Base-by-base conservation (phyloP, 2,329 filamentous ascomycete species). In the Colletotrichum sp. region DNA sequence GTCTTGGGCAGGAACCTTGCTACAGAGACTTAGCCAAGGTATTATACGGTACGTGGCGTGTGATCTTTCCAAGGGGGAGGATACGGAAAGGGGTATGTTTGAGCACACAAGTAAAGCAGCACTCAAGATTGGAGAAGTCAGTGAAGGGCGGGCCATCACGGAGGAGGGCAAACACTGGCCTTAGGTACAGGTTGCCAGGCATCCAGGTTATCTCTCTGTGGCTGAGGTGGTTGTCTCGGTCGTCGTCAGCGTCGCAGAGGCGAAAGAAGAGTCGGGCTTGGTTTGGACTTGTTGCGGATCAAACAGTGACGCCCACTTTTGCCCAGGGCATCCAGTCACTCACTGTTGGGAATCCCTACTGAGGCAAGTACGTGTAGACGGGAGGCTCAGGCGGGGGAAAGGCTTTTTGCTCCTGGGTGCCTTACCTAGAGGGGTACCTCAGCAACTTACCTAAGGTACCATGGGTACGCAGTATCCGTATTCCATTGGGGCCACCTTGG, bases 281-380 rank as follows among this genome's bases (percentile, higher is more conserved):
- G 72, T 74, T 77, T 77, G 73, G 71, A 75, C 71, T 75, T 73
- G 75, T 71, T 71, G 76, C 75, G 69, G 71, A 77, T 77, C 76
- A 77, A 71, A 77, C 75, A 69, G 61, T 32, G 59, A 63, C 16
- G n/a, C 52, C 72, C 68, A 65, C 68, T 71, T 71, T 71, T 66
- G 26, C 16, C 32, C 59, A 34, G 58, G 58, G 28, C 58, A 28
- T 58, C 55, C 21, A 58, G 21, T 58, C 55, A 28, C 55, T 13
- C 55, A 28, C 55, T 58, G 21, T 26, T 28, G 26, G 55, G 21
- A 58, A 24, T 48, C 38, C 38, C 38, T 48, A 48, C 24, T 55
- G 52, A 55, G 36, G 36, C 36, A 38, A 38, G 14, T 18, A 38
- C 38, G 18, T n/a, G 38, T 48, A 21, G 38, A 36, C 14, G 34